Evolutionary conservation across 805 yeast genomes (phyloP), one percentile per base, ranked within the genome.

Genomic region (Metschnikowia kofuensis): DNA sequence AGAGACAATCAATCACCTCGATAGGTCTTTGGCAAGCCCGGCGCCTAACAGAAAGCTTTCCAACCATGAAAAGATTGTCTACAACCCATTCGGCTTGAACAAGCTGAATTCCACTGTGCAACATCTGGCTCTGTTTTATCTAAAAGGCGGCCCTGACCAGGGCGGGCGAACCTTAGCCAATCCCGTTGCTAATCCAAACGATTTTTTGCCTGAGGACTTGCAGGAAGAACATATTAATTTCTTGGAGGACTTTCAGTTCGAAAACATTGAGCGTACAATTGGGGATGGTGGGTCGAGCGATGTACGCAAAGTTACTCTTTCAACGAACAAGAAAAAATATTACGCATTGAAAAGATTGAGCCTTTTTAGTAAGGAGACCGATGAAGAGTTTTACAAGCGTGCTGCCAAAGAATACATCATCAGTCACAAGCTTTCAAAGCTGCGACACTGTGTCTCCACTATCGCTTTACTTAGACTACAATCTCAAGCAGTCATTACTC

Each of bases 211-310:
- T 0, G 68, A 61, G 0, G 77, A 74, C 4, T 68, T 79, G 52
- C 70, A 78, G 44, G 81, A 83, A 60, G 64, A 66, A 0, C 71
- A 73, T 46, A 66, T 73, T 3, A 73, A 75, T 38, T 65, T 87
- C 49, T 70, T 75, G 30, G 85, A 83, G 40, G 80, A 78, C 48
- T 87, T 80, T 59, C 79, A 74, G 38, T 66, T 71, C 35, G 77
- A 72, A 44, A 70, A 60, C 21, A 49, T 59, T 37, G 64, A 70
- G 26, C 75, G 76, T 46, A 78, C 75, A 41, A 63, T 87, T 44
- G 94, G 91, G 2, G 79, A 77, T 47, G 94, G 95, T 42, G 91
- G 91, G 3, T 79, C 87, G 2, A 79, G 89, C 6, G 78, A 79
- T 42, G 90, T 87, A 16, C 71, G 84, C 47, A 59, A 70, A 43